phyloP scores from a whole-genome alignment of 306 rosid genomes.

The Fagus sylvatica region DNA sequence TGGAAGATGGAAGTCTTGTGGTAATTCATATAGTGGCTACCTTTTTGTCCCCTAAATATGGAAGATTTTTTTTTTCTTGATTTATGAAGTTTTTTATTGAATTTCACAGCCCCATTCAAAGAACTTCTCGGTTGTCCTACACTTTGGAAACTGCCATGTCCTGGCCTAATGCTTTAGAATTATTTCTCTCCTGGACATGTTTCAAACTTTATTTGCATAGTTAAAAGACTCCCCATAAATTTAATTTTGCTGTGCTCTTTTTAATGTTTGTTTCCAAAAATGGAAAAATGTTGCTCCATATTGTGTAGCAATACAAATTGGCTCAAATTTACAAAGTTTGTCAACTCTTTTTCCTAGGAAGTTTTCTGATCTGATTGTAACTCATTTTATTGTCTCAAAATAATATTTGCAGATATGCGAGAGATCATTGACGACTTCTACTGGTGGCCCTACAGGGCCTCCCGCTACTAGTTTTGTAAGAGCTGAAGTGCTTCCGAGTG shows the following conservation, averaged over 20 bases:
- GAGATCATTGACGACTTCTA: slow-evolving; percentile 81
- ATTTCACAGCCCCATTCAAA: background rate
- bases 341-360: background rate
- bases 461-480: slow-evolving; percentile 69
- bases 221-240: background rate
- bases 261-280: background rate
- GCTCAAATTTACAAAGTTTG: background rate
- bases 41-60: background rate
- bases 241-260: background rate
- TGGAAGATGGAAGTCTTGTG: slow-evolving; percentile 99
- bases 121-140: background rate
- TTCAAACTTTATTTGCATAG: too few species aligned
- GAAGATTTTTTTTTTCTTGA: background rate
- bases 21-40: slow-evolving; percentile 32
- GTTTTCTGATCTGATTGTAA: background rate
- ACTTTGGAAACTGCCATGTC: background rate
- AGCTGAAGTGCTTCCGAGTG: slow-evolving; percentile 97
- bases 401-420: slow-evolving; percentile 67
- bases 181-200: too few species aligned
- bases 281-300: background rate
- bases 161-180: background rate
- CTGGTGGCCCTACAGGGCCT: slow-evolving; percentile 89
- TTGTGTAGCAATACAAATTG: background rate
- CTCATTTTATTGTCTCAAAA: slow-evolving; percentile 7
- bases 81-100: background rate